Base-by-base conservation (phyloP, 306 rosid genomes). In the Vigna hirtella region DNA sequence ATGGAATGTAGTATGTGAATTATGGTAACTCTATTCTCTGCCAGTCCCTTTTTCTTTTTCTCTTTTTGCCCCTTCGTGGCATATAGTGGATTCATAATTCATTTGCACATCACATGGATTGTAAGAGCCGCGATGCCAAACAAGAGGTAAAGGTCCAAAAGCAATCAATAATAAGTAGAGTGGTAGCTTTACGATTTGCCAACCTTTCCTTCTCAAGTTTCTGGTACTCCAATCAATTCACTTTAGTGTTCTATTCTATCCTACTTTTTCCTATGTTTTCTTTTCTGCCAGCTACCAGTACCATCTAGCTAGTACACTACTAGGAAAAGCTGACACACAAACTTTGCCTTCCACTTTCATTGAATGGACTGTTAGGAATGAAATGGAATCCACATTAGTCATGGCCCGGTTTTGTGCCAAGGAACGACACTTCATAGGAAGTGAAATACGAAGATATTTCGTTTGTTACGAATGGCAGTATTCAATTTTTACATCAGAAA, bases 131-230 rank as follows among this genome's bases (percentile, higher is more conserved):
- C 79, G 79, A 85, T 69, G 79, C 69, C 72, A 45, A 61, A 18
- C 20, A 24, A n/a, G 42, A 0, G 68, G 71, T 72, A 55, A 71
- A 82, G 82, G 73, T 70, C 71, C 67, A 59, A 78, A 80, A 75
- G 81, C 72, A 75, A 74, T 73, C 81, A 70, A 73, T 64, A 70
- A 56, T 74, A 70, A 49, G 73, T 72, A 62, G 82, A 73, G 77
- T 77, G 76, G 52, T 82, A 70, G 85, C 97, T 88, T 91, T 85
- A 86, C 85, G 93, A 86, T 84, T 87, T 83, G 83, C 86, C 87
- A 80, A 86, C 64, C 88, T 77, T 69, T 70, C 73, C 85, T 74
- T 38, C 76, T 17, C 55, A 77, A 76, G 77, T 80, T 69, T 62
- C 53, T 57, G 73, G 18, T 76, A 57, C 78, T 62, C 43, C 67